Base-by-base conservation (phyloP, 164 flowering plant genomes). In the Annona squamosa region DNA sequence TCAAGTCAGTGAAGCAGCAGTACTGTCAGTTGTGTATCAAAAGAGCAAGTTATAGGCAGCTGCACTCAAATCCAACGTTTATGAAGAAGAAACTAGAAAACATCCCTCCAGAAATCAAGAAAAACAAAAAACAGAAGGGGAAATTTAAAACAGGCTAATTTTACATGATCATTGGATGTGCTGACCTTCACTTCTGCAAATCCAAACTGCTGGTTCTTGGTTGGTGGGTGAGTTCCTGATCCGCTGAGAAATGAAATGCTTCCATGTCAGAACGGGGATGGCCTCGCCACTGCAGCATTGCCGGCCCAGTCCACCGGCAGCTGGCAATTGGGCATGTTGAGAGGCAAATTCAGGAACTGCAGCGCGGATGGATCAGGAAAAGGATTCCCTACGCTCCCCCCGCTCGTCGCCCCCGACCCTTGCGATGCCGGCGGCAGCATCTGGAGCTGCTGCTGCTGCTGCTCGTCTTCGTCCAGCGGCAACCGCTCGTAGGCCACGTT, bases 401-500 rank as follows among this genome's bases (percentile, higher is more conserved):
- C 59, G 37, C 37, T 26, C 37, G 37, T 26, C 12, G 76, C 80
- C 37, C 79, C 84, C 4, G 84, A 42, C 37, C 83, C 48, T 19
- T 71, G 77, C 48, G 84, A 71, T 26, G 72, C 68, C 74, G 81
- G 83, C 2, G 78, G 81, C 75, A 84, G 85, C 63, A 74, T 70
- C 80, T 81, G 84, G n/a, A 75, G 72, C 75, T 84, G 85, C 63
- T 72, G 67, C 80, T 81, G 84, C 26, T 73, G 72, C 18, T 71
- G 65, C 48, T 83, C 89, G 13, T 90, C 92, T 56, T 89, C 95
- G 2, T 90, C 95, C 61, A 92, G 67, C 0, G 97, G 97, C 71
- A 91, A 78, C 71, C 97, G 75, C 81, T 91, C 97, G 65, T 91
- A 91, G 0, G 97, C 97, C 0, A 91, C 97, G 77, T 92, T 92